A percentile compares a stretch with the other conserved stretches of the same genome.
These are phyloP conservation scores for Iberis pinnata DNA, from an alignment of 345 rosid genomes.

Conservation along the genomic window DNA sequence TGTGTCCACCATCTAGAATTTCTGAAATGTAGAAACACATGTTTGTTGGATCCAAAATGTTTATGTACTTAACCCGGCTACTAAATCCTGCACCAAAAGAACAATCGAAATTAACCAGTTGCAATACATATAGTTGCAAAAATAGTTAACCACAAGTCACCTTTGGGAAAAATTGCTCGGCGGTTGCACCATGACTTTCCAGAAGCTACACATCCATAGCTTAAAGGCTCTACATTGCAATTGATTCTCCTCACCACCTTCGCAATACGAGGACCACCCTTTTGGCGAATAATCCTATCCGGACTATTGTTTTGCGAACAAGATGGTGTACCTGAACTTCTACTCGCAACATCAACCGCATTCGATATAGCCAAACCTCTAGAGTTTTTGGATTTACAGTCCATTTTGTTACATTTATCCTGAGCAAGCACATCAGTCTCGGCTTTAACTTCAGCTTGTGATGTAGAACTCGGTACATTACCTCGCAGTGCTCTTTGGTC, in stretches of 20 bases:
- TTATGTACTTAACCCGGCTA: slow-evolving; percentile 80
- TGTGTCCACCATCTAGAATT: slow-evolving; percentile 68
- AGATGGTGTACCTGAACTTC: slow-evolving; percentile 41
- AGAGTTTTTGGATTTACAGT: slow-evolving; percentile 38
- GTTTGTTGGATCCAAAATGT: slow-evolving; percentile 70
- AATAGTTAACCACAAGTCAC: slow-evolving; percentile 29
- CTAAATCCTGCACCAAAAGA: slow-evolving; percentile 69
- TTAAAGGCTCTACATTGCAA: slow-evolving; percentile 82
- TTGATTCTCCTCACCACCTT: slow-evolving; percentile 95
- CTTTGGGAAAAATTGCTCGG: slow-evolving; percentile 87
- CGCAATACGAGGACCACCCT: slow-evolving; percentile 97
- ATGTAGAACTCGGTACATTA: slow-evolving; percentile 27
- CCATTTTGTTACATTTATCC: slow-evolving; percentile 30
- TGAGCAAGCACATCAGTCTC: slow-evolving; percentile 32
- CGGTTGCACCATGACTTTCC: slow-evolving; percentile 84
- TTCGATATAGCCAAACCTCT: slow-evolving; percentile 35
- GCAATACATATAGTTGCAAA: slow-evolving; percentile 10
- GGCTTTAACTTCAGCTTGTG: slow-evolving; percentile 25
- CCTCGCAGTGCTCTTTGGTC: slow-evolving; percentile 31
- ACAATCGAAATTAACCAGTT: slow-evolving; percentile 12
- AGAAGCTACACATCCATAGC: slow-evolving; percentile 64
- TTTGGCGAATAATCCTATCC: slow-evolving; percentile 69
- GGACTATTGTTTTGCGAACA: slow-evolving; percentile 58
- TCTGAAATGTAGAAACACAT: slow-evolving; percentile 78
- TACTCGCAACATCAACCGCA: slow-evolving; percentile 37